phyloP scores from a whole-genome alignment of 2,329 filamentous ascomycete genomes.

The Botrytis pseudocinerea region DNA sequence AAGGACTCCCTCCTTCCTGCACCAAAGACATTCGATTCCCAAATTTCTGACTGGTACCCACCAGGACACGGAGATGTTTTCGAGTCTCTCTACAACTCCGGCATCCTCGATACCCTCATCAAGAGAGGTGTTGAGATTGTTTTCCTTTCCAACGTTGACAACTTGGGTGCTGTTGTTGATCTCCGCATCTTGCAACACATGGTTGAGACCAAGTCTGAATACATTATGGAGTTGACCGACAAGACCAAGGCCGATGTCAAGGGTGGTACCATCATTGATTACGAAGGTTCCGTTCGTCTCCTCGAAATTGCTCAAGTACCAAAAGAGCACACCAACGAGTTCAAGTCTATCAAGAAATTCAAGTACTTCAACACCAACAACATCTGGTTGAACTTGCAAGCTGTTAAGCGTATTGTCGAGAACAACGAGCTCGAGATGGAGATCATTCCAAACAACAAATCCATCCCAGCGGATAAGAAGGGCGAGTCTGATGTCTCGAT shows the following conservation, averaged over 20 bases:
- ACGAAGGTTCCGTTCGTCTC: slow-evolving; percentile 93
- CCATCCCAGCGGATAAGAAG: slow-evolving; percentile 98
- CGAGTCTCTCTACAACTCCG: slow-evolving; percentile 99
- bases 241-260: slow-evolving; percentile 99
- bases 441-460: slow-evolving; percentile 99
- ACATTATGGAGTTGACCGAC: slow-evolving; percentile 99
- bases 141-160: slow-evolving; percentile 99
- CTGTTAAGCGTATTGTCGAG: slow-evolving; percentile 98
- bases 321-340: slow-evolving; percentile 99
- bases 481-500: slow-evolving; percentile 97
- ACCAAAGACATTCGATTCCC: slow-evolving; percentile 82
- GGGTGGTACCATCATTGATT: slow-evolving; percentile 99
- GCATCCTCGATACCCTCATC: slow-evolving; percentile 93
- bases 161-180: slow-evolving; percentile 95
- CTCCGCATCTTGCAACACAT: slow-evolving; percentile 99
- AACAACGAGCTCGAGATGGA: slow-evolving; percentile 98
- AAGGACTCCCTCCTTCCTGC: slow-evolving; percentile 98
- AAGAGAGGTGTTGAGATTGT: slow-evolving; percentile 95
- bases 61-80: slow-evolving; percentile 99
- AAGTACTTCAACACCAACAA: slow-evolving; percentile 99
- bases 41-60: slow-evolving; percentile 97
- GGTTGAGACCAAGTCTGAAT: slow-evolving; percentile 95
- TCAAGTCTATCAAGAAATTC: slow-evolving; percentile 99
- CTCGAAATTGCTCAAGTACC: slow-evolving; percentile 99
- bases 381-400: slow-evolving; percentile 98